These are phyloP conservation scores for Pleurotus citrinopileatus DNA, from an alignment of 768 basidiomycete species.

Conservation along the genomic window DNA sequence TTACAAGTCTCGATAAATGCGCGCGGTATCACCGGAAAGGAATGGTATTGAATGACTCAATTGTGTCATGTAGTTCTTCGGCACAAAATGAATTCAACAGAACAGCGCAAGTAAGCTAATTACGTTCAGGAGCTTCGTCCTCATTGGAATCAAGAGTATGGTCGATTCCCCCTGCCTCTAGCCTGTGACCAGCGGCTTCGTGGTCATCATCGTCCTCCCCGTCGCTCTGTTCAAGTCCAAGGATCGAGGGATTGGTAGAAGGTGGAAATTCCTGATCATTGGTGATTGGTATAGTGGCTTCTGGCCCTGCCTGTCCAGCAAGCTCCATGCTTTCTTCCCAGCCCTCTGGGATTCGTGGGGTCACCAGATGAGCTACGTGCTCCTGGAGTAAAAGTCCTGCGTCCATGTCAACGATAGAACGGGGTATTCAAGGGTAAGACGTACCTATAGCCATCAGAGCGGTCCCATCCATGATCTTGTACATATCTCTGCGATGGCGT, in stretches of 20 bases:
- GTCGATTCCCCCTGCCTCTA: too few relatives aligned
- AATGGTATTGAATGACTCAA: too few relatives aligned
- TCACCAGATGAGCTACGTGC: conserved; percentile 46
- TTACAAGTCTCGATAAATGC: too few relatives aligned
- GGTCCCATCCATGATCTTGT: conserved; percentile 69
- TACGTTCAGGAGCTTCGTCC: too few relatives aligned
- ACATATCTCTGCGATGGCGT: conserved; percentile 57
- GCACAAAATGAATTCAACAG: too few relatives aligned
- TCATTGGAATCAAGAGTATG: too few relatives aligned
- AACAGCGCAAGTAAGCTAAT: too few relatives aligned
- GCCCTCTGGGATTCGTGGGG: conserved; percentile 35
- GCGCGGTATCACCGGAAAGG: too few relatives aligned
- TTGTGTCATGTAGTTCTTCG: too few relatives aligned
- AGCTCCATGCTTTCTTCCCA: conserved; percentile 40
- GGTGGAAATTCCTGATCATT: not conserved
- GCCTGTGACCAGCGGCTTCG: too few relatives aligned
- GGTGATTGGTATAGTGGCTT: too few relatives aligned
- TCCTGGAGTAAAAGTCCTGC: conserved; percentile 71
- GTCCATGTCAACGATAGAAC: not conserved
- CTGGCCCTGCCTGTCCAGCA: conserved; percentile 1
- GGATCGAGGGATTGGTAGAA: not conserved
- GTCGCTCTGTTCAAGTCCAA: not conserved
- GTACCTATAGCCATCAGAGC: conserved; percentile 60
- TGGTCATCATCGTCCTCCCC: not conserved
- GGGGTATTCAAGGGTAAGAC: not conserved